A percentile compares a stretch with the other conserved stretches of the same genome.
These are phyloP conservation scores for Tetrahymena malaccensis DNA, from an alignment of 73 alveolate genomes.

Conservation along the genomic window DNA sequence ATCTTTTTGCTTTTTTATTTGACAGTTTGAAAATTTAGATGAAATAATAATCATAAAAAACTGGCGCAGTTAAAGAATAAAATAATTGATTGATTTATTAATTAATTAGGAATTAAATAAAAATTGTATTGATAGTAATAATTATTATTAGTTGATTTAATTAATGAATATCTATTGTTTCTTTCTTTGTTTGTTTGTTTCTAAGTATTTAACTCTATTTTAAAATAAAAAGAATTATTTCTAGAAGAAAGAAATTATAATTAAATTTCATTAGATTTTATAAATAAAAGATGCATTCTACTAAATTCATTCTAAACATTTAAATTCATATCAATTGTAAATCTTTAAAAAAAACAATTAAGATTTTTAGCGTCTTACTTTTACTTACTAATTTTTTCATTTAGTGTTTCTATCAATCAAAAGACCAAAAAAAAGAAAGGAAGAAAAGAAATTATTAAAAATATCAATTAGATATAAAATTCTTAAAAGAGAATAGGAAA, in stretches of 20 bases:
- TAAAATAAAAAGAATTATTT: background rate
- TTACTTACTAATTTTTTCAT: background rate
- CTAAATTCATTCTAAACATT: background rate
- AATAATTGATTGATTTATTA: background rate
- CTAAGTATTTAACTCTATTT: too few relatives aligned
- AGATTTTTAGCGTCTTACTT: background rate
- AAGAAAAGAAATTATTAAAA: background rate
- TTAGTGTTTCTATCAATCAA: background rate
- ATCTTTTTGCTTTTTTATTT: background rate
- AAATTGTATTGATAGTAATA: background rate
- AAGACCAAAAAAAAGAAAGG: background rate
- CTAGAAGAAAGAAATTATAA: background rate
- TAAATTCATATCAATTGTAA: background rate
- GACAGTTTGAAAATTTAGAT: background rate
- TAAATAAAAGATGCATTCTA: background rate
- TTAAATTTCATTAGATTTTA: background rate
- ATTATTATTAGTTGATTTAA: background rate
- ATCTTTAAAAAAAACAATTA: background rate
- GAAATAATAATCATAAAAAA: background rate
- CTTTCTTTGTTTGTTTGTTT: too few relatives aligned
- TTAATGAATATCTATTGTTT: background rate
- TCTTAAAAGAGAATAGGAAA: background rate
- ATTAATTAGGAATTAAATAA: background rate
- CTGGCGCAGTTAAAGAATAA: background rate
- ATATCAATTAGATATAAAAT: background rate